Evolutionary conservation across 345 rosid genomes (phyloP), one percentile per base, ranked within the genome.

Genomic region (Eucalyptus sp.): DNA sequence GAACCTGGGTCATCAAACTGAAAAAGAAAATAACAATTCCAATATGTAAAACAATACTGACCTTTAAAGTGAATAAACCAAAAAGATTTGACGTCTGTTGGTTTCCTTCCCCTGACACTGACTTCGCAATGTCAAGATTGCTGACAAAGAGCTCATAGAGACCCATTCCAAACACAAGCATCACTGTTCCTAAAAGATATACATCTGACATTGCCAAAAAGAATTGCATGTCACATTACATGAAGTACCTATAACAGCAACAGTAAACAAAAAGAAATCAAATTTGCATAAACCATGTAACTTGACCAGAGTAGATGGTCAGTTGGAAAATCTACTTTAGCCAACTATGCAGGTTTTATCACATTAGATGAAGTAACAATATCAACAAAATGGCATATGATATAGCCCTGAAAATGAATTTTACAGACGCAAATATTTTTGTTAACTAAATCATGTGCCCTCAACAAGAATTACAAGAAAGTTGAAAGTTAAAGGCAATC

Each of bases 101-200:
- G 91, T 29, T 88, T 62, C 85, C 81, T 10, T 92, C 94, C 86
- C 88, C 91, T 13, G 96, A 89, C 13, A 87, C 80, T 62, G 90
- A 88, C 90, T 95, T 92, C 49, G 95, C 93, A 83, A 94, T 93
- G 86, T 94, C 94, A 66, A 97, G 97, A 89, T 93, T 97, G 94
- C 97, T 93, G 87, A 97, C 94, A 89, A 96, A 96, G 49, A 96
- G 95, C 95, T 97, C 99, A 79, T 97, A 96, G n/a, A 97, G 96
- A 88, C 99, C 99, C 98, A 96, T 93, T 83, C 99, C 99, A 86
- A 97, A 96, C 46, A 97, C 99, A 91, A 97, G 93, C 99, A 97
- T 97, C 86, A 97, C 99, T 24, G 99, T 97, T 92, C 99, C 99
- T 83, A 96, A 81, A 50, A 96, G 99, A 92, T 97, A 97, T 37